Evolutionary conservation across 2,329 filamentous ascomycete species (phyloP).

Genomic region (Leptographium procerum): DNA sequence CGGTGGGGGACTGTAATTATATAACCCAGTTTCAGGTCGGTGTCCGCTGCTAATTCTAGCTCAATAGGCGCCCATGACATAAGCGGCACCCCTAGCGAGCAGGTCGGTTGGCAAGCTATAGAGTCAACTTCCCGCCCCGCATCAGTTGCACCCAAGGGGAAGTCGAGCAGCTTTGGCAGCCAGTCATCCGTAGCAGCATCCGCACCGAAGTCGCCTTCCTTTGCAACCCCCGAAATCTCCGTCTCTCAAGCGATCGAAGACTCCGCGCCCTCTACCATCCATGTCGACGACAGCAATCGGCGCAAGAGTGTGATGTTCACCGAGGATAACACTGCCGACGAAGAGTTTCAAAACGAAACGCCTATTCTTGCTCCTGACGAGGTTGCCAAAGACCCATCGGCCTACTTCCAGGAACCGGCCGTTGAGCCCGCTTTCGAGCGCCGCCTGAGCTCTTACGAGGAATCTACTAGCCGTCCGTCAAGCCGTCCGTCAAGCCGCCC

Average conservation of each 20-base stretch:
- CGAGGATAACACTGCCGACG: conserved; percentile 27
- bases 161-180: conserved; percentile 10
- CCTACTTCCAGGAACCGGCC: conserved; percentile 64
- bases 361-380: conserved; percentile 89
- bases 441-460: conserved; percentile 46
- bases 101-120: conserved; percentile 77
- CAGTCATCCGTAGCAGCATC: conserved; percentile 15
- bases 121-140: conserved; percentile 59
- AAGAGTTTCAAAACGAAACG: conserved; percentile 48
- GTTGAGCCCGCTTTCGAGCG: conserved; percentile 60
- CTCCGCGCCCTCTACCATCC: conserved; percentile 47
- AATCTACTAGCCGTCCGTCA: conserved; percentile 21
- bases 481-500: conserved; percentile 28
- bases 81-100: conserved; percentile 72
- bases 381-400: conserved; percentile 59
- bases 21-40: not conserved
- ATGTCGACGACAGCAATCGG: conserved; percentile 58
- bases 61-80: conserved; percentile 50
- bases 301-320: conserved; percentile 32
- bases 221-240: conserved; percentile 15
- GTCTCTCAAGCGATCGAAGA: conserved; percentile 20
- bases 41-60: not conserved
- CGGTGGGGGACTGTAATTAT: not conserved
- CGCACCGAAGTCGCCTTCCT: conserved; percentile 18
- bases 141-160: conserved; percentile 9